Percentiles rank a stretch among this genome's conserved stretches.
Conservation (phyloP, 2,329 filamentous ascomycete species). For the Pyrenochaeta sp. region DNA sequence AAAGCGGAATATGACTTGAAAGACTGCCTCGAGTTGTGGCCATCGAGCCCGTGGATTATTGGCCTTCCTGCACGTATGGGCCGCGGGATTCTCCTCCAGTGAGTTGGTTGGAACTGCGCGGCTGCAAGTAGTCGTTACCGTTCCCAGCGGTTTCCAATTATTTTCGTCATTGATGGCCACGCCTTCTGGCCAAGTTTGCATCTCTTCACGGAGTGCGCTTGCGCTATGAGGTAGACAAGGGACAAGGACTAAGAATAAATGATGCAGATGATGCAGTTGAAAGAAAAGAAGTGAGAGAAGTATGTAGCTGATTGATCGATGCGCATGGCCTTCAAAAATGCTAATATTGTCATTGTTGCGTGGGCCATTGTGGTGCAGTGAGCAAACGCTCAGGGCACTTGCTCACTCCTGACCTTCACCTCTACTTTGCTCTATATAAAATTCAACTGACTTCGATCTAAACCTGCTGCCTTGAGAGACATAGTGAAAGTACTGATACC, state of each 20-base stretch:
- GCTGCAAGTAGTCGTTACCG: background rate
- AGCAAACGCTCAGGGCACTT: no score
- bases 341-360: no score
- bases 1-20: background rate
- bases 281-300: no score
- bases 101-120: background rate
- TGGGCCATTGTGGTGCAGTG: no score
- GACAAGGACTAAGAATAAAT: background rate
- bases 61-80: background rate
- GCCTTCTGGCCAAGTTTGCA: background rate
- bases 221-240: background rate
- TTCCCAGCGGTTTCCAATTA: background rate
- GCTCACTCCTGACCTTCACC: no score
- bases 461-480: no score
- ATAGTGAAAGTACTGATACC: no score
- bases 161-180: background rate
- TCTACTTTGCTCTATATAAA: no score
- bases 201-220: background rate
- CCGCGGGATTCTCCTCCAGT: background rate
- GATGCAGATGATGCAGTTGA: no score
- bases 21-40: background rate
- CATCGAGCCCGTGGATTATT: background rate
- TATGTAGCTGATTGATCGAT: no score
- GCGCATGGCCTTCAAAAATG: no score
- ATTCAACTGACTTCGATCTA: no score